Conservation (phyloP, 2,329 filamentous ascomycete genomes). For the Colletotrichum sp. region DNA sequence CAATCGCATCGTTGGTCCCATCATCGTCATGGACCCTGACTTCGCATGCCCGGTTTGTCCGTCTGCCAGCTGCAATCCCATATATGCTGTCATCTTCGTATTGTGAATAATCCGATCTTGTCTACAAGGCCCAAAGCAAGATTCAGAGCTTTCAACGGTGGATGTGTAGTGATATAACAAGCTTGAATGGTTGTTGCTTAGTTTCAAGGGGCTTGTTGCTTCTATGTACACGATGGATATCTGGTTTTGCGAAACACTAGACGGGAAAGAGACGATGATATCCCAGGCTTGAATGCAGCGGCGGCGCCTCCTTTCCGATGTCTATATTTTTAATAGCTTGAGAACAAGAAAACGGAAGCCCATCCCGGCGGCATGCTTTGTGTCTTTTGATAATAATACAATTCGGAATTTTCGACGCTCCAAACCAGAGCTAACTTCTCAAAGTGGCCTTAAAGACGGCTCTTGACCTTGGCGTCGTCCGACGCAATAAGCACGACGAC, state of each 20-base stretch:
- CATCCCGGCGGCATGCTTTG: background rate
- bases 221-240: background rate
- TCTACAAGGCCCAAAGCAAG: background rate
- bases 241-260: background rate
- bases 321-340: background rate
- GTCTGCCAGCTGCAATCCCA: background rate
- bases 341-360: background rate
- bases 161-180: background rate
- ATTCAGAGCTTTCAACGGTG: background rate
- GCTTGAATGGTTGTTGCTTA: background rate
- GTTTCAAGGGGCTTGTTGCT: background rate
- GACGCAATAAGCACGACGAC: constrained; percentile 81
- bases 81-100: background rate
- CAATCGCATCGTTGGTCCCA: background rate
- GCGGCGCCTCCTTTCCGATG: background rate
- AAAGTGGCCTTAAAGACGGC: constrained; percentile 29
- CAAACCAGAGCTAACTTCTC: background rate
- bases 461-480: constrained; percentile 53
- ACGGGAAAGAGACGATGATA: background rate
- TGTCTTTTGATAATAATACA: background rate
- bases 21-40: background rate
- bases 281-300: background rate
- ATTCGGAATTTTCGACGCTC: background rate
- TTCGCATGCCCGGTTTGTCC: background rate
- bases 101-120: background rate